A percentile compares a stretch with the other conserved stretches of the same genome.
phyloP scores from a whole-genome alignment of 495 filamentous ascomycete genomes.

The Apiosordaria backusii region DNA sequence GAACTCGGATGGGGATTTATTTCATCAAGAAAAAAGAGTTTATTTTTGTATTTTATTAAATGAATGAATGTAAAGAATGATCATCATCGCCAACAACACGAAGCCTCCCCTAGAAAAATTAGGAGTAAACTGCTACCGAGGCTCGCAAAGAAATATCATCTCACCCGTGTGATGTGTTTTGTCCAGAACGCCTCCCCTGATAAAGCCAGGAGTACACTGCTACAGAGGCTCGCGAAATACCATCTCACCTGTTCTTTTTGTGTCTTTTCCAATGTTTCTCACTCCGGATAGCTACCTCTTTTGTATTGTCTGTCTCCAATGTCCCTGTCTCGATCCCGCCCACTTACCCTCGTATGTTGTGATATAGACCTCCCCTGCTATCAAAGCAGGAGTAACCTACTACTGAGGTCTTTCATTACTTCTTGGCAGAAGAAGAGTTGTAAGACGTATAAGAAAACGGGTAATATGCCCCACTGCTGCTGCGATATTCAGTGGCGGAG shows the following conservation, averaged over 20 bases:
- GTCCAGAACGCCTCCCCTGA: neutral
- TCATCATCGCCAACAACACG: neutral
- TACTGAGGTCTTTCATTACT: neutral
- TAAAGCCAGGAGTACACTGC: neutral
- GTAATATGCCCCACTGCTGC: neutral
- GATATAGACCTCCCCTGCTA: neutral
- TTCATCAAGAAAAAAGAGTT: neutral
- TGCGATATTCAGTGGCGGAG: neutral
- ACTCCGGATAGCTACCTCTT: neutral
- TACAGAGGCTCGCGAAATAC: neutral
- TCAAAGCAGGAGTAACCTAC: neutral
- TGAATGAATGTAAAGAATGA: neutral
- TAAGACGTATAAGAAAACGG: neutral
- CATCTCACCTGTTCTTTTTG: no score
- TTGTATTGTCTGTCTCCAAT: neutral
- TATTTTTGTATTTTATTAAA: neutral
- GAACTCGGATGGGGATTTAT: neutral
- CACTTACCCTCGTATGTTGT: no score
- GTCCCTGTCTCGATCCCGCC: no score
- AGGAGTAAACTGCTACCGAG: neutral
- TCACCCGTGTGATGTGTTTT: no score
- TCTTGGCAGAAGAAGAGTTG: neutral
- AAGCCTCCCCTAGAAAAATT: neutral
- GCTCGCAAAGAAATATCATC: neutral
- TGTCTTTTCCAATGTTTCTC: neutral